Conservation (phyloP, 176 grass and related monocot genomes). For the Rhynchospora pubera region DNA sequence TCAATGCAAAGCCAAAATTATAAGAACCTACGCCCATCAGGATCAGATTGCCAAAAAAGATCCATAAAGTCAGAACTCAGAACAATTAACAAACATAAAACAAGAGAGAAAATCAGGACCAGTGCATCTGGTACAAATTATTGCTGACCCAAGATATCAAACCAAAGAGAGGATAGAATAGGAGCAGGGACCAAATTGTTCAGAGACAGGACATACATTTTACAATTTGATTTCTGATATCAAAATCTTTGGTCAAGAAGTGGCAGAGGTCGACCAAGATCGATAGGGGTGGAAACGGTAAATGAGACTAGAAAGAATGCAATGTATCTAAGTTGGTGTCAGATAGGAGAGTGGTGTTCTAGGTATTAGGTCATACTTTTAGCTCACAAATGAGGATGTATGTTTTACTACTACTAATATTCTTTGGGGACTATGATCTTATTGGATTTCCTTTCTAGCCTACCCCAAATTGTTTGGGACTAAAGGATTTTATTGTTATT, state of each 20-base stretch:
- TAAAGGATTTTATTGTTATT: no score
- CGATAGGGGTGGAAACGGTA: no score
- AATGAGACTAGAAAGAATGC: no score
- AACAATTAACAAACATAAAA: constrained; percentile 9
- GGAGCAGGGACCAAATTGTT: not conserved
- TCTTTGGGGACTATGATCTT: no score
- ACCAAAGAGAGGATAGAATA: not conserved
- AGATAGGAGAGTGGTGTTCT: no score
- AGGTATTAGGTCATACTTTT: no score
- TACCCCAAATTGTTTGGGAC: no score
- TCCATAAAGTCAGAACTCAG: not conserved
- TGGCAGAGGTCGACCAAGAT: no score
- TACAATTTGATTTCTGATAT: not conserved
- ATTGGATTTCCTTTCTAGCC: no score
- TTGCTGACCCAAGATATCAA: not conserved
- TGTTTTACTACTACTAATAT: no score
- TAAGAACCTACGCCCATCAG: not conserved
- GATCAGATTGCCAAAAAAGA: constrained; percentile 13
- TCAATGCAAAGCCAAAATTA: not conserved
- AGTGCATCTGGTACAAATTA: not conserved
- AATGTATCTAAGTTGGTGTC: no score
- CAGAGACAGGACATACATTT: not conserved
- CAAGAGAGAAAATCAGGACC: not conserved
- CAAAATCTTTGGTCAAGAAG: not conserved
- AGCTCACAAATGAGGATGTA: no score